A percentile compares a stretch with the other conserved stretches of the same genome.
These are phyloP conservation scores for Persicaria tinctoria DNA, from an alignment of 148 eudicot species.

Conservation along the genomic window DNA sequence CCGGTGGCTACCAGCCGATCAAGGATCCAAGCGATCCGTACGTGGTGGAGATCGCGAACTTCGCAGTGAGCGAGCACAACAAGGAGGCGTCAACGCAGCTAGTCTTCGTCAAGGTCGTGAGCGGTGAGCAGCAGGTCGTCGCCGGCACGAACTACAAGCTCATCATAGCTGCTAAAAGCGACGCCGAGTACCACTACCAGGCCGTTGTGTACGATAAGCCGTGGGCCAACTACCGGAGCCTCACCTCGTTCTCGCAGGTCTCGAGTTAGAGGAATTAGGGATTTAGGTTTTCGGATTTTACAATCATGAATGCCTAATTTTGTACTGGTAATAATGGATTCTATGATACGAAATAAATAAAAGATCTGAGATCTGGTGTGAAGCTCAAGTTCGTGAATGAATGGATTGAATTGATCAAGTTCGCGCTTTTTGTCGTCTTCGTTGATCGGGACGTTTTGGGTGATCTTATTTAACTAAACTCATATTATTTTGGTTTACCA, in stretches of 20 bases:
- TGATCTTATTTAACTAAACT: no score
- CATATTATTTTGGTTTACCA: no score
- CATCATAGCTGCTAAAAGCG: conserved; percentile 25
- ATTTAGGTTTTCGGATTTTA: background rate
- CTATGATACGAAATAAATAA: no score
- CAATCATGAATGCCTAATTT: no score
- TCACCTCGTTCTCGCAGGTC: conserved; percentile 23
- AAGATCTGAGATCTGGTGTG: no score
- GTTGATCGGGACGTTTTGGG: no score
- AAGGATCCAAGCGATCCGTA: conserved; percentile 21
- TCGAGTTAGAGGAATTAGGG: background rate
- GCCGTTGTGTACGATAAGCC: conserved; percentile 35
- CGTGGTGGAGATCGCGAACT: conserved; percentile 28
- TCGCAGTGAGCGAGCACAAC: conserved; percentile 37
- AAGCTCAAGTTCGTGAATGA: no score
- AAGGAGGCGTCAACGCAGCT: background rate
- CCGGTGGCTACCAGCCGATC: conserved; percentile 25
- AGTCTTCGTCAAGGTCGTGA: conserved; percentile 16
- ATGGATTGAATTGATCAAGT: no score
- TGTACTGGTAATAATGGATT: no score
- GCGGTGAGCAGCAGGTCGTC: conserved; percentile 33
- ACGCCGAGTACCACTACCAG: conserved; percentile 8
- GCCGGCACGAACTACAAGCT: conserved; percentile 35
- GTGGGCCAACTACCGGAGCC: conserved; percentile 17
- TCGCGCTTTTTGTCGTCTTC: no score